phyloP scores from a whole-genome alignment of 1,284 basidiomycete genomes.

The Grifola frondosa region DNA sequence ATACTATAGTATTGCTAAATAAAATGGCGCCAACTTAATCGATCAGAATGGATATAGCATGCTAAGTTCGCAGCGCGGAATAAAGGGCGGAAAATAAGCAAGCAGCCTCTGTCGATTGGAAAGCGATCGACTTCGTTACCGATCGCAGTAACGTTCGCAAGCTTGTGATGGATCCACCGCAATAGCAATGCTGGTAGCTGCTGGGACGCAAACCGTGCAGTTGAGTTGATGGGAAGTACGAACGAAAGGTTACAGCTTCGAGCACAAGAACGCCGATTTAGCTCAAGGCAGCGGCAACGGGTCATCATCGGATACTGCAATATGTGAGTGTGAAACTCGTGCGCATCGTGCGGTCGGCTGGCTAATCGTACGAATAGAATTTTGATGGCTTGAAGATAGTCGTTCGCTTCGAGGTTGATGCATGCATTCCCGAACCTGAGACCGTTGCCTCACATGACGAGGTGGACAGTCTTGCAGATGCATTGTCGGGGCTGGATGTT shows the following conservation, averaged over 20 bases:
- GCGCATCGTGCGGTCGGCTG: too few species aligned
- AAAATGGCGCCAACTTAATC: conserved; percentile 41
- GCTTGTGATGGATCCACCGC: conserved; percentile 41
- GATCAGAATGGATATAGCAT: conserved; percentile 54
- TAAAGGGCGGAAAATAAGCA: conserved; percentile 32
- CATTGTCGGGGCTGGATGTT: conserved; percentile 4
- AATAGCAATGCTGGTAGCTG: conserved; percentile 38
- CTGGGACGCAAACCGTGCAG: conserved; percentile 49
- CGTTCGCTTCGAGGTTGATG: conserved; percentile 32
- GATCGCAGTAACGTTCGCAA: conserved; percentile 59
- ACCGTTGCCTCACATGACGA: not conserved
- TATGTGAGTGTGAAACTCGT: conserved; percentile 47
- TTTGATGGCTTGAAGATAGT: conserved; percentile 29
- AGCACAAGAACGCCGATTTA: conserved; percentile 42
- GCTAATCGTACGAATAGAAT: conserved; percentile 20
- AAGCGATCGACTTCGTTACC: conserved; percentile 50
- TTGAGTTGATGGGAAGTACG: conserved; percentile 41
- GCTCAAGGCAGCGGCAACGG: conserved; percentile 41
- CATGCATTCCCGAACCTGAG: conserved; percentile 12
- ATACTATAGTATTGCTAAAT: conserved; percentile 47
- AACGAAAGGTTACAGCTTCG: conserved; percentile 45
- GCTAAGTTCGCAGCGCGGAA: conserved; percentile 50
- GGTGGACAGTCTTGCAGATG: conserved; percentile 4
- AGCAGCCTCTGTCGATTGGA: conserved; percentile 40
- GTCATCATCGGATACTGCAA: conserved; percentile 49